Conservation (phyloP, 257 asterid genomes). For the Solanum arcanum region DNA sequence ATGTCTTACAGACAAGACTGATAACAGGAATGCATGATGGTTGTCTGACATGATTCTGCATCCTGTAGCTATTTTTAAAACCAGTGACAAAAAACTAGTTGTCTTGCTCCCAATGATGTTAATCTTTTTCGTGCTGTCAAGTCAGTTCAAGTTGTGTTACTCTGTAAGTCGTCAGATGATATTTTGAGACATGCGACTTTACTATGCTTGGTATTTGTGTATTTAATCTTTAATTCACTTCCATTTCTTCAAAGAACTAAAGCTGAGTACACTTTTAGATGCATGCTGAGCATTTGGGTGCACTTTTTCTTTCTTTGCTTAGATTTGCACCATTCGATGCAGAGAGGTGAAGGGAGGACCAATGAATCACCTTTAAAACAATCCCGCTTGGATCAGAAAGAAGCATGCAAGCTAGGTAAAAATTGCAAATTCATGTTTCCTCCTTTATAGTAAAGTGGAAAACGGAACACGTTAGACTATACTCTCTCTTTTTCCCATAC, state of each 20-base stretch:
- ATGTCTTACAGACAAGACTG: slow-evolving; percentile 19
- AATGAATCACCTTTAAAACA: neutral
- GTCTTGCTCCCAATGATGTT: neutral
- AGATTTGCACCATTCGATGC: neutral
- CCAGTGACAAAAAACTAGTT: neutral
- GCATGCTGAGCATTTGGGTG: neutral
- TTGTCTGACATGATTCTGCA: neutral
- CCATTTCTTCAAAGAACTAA: neutral
- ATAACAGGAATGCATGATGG: slow-evolving; percentile 18
- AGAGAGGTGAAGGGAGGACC: neutral
- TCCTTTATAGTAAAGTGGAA: neutral
- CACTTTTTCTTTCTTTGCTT: neutral
- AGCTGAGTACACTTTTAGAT: neutral
- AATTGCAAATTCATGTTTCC: neutral
- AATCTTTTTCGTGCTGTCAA: neutral
- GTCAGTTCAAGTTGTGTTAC: neutral
- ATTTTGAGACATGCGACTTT: neutral
- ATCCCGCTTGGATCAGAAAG: neutral
- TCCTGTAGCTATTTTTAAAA: neutral
- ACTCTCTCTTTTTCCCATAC: neutral
- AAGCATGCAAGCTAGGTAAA: neutral
- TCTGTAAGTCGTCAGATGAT: neutral
- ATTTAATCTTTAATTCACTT: neutral
- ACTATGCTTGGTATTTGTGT: neutral
- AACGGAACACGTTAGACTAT: neutral